Conservation (phyloP, 768 basidiomycete species). For the Russula vinacea region DNA sequence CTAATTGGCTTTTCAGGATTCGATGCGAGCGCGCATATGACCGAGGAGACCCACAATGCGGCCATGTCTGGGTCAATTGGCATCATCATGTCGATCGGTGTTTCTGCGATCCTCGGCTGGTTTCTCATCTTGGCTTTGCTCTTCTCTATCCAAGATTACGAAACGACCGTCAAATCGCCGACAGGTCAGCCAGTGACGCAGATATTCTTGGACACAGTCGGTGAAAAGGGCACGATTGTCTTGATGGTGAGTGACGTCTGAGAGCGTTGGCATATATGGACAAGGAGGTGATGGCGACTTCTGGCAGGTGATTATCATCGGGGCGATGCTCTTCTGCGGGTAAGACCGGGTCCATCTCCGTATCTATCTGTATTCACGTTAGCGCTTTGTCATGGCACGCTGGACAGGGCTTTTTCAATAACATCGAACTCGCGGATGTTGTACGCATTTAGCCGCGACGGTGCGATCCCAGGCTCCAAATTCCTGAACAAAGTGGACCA, state of each 20-base stretch:
- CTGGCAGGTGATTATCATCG: constrained; percentile 59
- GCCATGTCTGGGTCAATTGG: constrained; percentile 63
- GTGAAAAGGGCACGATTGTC: constrained; percentile 67
- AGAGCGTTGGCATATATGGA: neutral
- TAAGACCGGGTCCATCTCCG: constrained; percentile 26
- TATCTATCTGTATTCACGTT: neutral
- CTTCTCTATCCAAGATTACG: constrained; percentile 74
- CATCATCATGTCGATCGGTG: constrained; percentile 67
- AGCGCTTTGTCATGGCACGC: neutral
- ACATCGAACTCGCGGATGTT: constrained; percentile 81
- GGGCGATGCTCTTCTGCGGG: constrained; percentile 75
- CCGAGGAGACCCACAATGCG: constrained; percentile 68
- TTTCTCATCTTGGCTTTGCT: constrained; percentile 69
- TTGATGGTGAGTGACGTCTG: constrained; percentile 51
- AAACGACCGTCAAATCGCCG: constrained; percentile 48
- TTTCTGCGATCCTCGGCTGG: constrained; percentile 70
- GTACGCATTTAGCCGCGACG: constrained; percentile 77
- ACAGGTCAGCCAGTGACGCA: constrained; percentile 74
- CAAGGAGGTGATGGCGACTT: neutral
- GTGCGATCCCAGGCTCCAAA: constrained; percentile 62
- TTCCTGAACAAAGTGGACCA: constrained; percentile 64
- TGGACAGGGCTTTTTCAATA: constrained; percentile 62
- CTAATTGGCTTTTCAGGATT: constrained; percentile 46
- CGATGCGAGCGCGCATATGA: constrained; percentile 75
- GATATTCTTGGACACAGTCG: constrained; percentile 75